Evolutionary conservation across 2,329 filamentous ascomycete genomes (phyloP).

Genomic region (Fusarium torreyae): DNA sequence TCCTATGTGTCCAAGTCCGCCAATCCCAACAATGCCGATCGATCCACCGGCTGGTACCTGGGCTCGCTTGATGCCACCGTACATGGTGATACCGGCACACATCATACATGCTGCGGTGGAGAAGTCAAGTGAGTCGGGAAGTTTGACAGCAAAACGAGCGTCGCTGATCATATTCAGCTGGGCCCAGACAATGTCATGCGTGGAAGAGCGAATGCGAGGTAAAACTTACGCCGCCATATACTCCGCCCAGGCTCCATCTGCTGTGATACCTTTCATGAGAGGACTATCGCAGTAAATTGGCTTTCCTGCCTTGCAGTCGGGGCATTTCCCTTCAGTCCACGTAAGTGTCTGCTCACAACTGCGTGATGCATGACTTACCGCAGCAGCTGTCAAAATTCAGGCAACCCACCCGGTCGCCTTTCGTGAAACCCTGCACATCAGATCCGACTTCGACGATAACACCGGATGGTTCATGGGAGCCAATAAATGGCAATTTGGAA

Average conservation of each 20-base stretch:
- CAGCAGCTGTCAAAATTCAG: slow-evolving; percentile 28
- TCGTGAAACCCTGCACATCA: background rate
- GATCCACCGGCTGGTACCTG: slow-evolving; percentile 14
- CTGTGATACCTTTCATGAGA: slow-evolving; percentile 4
- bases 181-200: background rate
- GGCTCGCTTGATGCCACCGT: slow-evolving; percentile 9
- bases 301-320: background rate
- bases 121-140: background rate
- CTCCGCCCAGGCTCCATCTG: slow-evolving; percentile 19
- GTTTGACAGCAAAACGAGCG: slow-evolving; percentile 5
- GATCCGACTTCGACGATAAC: slow-evolving; percentile 7
- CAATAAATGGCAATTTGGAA: background rate
- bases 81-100: slow-evolving; percentile 4
- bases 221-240: slow-evolving; percentile 21
- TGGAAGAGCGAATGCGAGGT: background rate
- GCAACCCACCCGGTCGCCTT: slow-evolving; percentile 11
- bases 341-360: background rate
- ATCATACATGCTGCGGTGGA: slow-evolving; percentile 9
- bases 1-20: slow-evolving; percentile 12
- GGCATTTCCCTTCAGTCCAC: background rate
- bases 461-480: slow-evolving; percentile 8
- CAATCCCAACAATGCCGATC: slow-evolving; percentile 11
- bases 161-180: background rate
- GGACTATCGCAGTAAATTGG: slow-evolving; percentile 5
- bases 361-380: accelerated